These are phyloP conservation scores for Phytopythium litorale DNA, from an alignment of 352 stramenopile species.

Conservation along the genomic window DNA sequence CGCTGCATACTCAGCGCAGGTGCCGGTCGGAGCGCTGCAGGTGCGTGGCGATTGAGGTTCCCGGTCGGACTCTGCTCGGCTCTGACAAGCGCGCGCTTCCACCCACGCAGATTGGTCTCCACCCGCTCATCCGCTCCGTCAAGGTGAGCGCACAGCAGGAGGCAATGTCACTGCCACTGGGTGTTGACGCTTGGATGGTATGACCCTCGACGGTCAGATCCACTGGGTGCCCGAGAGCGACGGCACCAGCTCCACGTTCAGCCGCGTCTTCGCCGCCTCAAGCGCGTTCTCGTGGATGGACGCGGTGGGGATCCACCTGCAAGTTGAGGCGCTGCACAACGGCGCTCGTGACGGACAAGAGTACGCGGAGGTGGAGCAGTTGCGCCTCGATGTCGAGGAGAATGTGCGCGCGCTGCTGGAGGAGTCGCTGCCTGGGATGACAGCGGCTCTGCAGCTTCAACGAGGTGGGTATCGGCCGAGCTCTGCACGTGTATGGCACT, in stretches of 20 bases:
- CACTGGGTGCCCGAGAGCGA: constrained; percentile 21
- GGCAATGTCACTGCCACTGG: neutral
- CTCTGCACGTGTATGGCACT: neutral
- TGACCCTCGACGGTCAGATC: constrained; percentile 20
- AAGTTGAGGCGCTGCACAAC: constrained; percentile 20
- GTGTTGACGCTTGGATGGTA: neutral
- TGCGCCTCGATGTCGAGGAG: constrained; percentile 17
- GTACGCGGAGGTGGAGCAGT: constrained; percentile 3
- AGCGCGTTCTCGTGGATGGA: constrained; percentile 18
- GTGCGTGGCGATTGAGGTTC: neutral
- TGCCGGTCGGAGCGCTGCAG: neutral
- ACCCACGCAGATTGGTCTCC: constrained; percentile 7
- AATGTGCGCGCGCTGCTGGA: constrained; percentile 27
- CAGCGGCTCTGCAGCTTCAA: constrained; percentile 8
- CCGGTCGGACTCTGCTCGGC: neutral
- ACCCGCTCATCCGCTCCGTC: constrained; percentile 32
- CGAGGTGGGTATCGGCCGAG: constrained; percentile 7
- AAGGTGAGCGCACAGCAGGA: constrained; percentile 16
- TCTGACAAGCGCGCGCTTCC: neutral
- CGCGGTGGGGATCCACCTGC: constrained; percentile 35
- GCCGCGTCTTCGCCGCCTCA: constrained; percentile 23
- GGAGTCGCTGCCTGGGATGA: constrained; percentile 16
- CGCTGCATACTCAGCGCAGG: neutral
- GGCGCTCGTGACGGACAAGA: neutral
- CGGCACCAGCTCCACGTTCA: constrained; percentile 31